phyloP scores from a whole-genome alignment of 106 monocot species.

The Dioscorea dumetorum region DNA sequence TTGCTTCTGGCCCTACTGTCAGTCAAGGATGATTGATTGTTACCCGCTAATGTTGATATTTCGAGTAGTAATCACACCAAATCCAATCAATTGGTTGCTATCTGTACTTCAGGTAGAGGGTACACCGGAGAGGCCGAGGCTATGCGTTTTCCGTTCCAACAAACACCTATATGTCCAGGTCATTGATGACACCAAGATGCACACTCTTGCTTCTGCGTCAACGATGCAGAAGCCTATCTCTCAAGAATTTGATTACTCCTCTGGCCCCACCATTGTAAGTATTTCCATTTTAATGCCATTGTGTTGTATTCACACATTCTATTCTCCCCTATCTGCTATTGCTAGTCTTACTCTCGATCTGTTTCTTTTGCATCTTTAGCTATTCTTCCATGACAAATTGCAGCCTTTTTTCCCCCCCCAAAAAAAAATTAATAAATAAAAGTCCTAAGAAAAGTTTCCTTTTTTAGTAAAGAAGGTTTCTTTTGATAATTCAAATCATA shows the following conservation, averaged over 20 bases:
- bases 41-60: neutral
- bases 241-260: conserved; percentile 50
- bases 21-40: no score
- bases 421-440: no score
- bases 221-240: conserved; percentile 84
- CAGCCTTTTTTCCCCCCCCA: no score
- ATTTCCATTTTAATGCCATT: no score
- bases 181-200: conserved; percentile 90
- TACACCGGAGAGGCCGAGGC: conserved; percentile 87
- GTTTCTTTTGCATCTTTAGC: no score
- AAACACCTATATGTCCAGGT: conserved; percentile 94
- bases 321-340: neutral
- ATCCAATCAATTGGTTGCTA: neutral
- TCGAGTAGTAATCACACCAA: neutral
- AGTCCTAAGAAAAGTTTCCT: no score
- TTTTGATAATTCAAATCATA: no score
- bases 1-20: neutral
- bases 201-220: conserved; percentile 78
- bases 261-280: conserved; percentile 88
- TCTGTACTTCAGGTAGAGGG: conserved; percentile 73
- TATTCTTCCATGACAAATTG: no score
- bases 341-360: no score
- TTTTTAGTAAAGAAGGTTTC: no score
- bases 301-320: no score
- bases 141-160: conserved; percentile 84